Conservation (phyloP, 306 rosid genomes). For the Cucurbita moschata region DNA sequence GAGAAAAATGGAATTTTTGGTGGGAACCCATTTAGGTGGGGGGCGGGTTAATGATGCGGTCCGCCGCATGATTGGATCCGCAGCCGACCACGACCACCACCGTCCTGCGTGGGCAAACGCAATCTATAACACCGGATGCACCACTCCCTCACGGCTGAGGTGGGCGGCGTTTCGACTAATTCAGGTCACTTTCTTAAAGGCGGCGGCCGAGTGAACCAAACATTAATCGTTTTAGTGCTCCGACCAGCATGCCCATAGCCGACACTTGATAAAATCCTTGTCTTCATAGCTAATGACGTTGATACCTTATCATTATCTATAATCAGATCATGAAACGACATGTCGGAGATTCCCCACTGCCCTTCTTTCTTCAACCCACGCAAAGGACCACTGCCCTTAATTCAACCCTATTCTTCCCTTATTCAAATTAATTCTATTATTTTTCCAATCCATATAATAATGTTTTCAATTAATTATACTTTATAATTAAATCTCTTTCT, state of each 20-base stretch:
- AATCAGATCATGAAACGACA: neutral
- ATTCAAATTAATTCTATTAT: too few species aligned
- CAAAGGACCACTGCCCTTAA: neutral
- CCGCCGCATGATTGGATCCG: conserved; percentile 54
- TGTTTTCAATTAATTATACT: too few species aligned
- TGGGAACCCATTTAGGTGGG: conserved; percentile 27
- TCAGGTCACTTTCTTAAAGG: neutral
- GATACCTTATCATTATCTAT: neutral
- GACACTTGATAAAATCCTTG: conserved; percentile 1
- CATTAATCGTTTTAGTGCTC: neutral
- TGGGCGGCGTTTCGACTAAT: neutral
- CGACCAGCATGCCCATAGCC: neutral
- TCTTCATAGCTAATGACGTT: neutral
- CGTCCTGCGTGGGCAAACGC: conserved; percentile 34
- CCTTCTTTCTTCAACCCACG: neutral
- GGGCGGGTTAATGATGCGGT: conserved; percentile 37
- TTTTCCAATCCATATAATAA: too few species aligned
- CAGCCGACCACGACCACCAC: conserved; percentile 56
- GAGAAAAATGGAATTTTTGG: conserved; percentile 10
- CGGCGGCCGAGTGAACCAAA: neutral
- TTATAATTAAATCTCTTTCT: too few species aligned
- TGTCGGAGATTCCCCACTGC: neutral
- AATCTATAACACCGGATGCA: conserved; percentile 20
- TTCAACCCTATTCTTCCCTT: neutral
- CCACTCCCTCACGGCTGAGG: neutral